phyloP scores from a whole-genome alignment of 768 basidiomycete genomes.

The Sarcodon sp. region DNA sequence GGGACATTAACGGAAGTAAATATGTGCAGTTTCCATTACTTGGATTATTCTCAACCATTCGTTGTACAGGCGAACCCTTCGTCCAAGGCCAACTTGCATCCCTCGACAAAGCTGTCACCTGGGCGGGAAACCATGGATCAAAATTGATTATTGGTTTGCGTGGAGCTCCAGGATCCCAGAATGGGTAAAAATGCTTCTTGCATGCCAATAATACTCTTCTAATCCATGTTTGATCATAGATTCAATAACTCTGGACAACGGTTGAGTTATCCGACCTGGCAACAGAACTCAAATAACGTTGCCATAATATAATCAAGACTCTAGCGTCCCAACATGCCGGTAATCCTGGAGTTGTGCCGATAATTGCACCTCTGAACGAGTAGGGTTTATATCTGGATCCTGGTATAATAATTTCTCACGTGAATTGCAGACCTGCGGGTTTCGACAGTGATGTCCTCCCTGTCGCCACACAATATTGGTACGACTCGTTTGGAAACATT shows the following conservation, averaged over 20 bases:
- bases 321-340: conserved; percentile 48
- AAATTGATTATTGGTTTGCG: conserved; percentile 68
- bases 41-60: background rate
- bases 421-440: conserved; percentile 38
- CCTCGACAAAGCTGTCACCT: conserved; percentile 49
- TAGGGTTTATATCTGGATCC: too few relatives aligned
- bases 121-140: conserved; percentile 58
- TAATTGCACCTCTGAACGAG: conserved; percentile 71
- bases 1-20: conserved; percentile 41
- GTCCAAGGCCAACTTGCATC: conserved; percentile 68
- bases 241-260: conserved; percentile 76
- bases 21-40: background rate
- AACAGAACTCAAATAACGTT: conserved; percentile 50
- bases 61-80: conserved; percentile 52
- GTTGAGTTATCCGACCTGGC: conserved; percentile 54
- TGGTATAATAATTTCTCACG: too few relatives aligned
- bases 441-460: conserved; percentile 41
- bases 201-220: too few relatives aligned
- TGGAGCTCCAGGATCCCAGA: conserved; percentile 76
- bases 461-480: conserved; percentile 50
- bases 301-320: conserved; percentile 45
- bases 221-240: too few relatives aligned
- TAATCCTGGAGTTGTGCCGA: conserved; percentile 40
- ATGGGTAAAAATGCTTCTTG: conserved; percentile 22
- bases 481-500: conserved; percentile 63